Conservation (phyloP, 495 filamentous ascomycete genomes). For the Evernia prunastri region DNA sequence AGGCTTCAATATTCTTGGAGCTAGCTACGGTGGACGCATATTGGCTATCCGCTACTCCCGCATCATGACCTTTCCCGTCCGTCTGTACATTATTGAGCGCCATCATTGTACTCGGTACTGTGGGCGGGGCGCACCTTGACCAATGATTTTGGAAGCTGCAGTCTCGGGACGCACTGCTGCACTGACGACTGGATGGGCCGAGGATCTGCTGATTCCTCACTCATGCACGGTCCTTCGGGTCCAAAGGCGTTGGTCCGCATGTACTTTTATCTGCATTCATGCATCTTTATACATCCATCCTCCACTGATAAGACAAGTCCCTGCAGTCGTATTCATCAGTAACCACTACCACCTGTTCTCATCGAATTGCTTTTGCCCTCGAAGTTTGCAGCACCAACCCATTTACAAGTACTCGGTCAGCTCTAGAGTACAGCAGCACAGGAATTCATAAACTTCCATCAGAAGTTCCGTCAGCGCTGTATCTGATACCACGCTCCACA, state of each 20-base stretch:
- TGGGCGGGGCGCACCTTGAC: background rate
- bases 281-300: background rate
- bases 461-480: background rate
- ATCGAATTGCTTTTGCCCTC: background rate
- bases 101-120: background rate
- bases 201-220: background rate
- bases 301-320: constrained; percentile 2
- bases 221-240: constrained; percentile 3
- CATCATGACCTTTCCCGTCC: background rate
- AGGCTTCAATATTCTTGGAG: too few species aligned
- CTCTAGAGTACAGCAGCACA: background rate
- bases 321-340: background rate
- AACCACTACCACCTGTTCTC: background rate
- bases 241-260: background rate
- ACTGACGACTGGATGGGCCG: background rate
- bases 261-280: constrained; percentile 2
- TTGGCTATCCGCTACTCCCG: background rate
- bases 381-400: background rate
- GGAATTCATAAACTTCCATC: background rate
- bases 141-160: background rate
- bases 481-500: background rate
- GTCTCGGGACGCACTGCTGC: background rate
- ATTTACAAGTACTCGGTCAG: background rate
- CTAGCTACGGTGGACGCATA: background rate
- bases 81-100: background rate